phyloP scores from a whole-genome alignment of 1,284 basidiomycete genomes.

The Boletus sp. region DNA sequence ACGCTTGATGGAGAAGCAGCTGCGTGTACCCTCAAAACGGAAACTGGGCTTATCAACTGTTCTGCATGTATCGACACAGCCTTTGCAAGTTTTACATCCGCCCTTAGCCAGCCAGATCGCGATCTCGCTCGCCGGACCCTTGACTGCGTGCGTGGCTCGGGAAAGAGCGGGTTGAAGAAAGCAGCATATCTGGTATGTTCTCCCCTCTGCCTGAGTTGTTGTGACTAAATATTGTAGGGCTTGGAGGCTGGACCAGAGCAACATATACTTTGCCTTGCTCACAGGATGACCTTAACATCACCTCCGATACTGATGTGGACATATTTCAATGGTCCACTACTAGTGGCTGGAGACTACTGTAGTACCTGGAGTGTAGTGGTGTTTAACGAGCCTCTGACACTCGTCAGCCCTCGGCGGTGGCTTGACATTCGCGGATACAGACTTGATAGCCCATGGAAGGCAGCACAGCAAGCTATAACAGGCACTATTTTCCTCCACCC shows the following conservation, averaged over 20 bases:
- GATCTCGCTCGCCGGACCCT: constrained; percentile 46
- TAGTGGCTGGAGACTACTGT: constrained; percentile 53
- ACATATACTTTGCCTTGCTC: constrained; percentile 40
- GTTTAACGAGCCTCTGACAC: constrained; percentile 47
- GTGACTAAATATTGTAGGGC: constrained; percentile 23
- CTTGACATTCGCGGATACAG: constrained; percentile 68
- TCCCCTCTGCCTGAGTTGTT: constrained; percentile 1
- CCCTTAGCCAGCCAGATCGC: constrained; percentile 42
- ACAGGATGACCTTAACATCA: constrained; percentile 48
- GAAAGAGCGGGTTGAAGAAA: constrained; percentile 52
- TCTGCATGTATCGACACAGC: constrained; percentile 55
- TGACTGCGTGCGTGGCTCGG: constrained; percentile 45
- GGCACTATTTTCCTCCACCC: constrained; percentile 70
- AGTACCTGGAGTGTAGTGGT: constrained; percentile 62
- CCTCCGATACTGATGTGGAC: constrained; percentile 68
- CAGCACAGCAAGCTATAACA: constrained; percentile 67
- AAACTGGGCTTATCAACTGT: constrained; percentile 59
- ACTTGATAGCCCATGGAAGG: constrained; percentile 68
- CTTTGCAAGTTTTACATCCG: constrained; percentile 41
- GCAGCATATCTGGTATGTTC: constrained; percentile 51
- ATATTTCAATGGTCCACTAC: constrained; percentile 59
- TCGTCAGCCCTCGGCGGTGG: constrained; percentile 75
- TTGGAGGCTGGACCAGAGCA: constrained; percentile 15
- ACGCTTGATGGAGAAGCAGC: constrained; percentile 48
- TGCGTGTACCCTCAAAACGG: constrained; percentile 51